Percentiles rank a stretch among this genome's conserved stretches.
Evolutionary conservation across 176 grass and related monocot genomes (phyloP).

Genomic region (Juncus inflexus): DNA sequence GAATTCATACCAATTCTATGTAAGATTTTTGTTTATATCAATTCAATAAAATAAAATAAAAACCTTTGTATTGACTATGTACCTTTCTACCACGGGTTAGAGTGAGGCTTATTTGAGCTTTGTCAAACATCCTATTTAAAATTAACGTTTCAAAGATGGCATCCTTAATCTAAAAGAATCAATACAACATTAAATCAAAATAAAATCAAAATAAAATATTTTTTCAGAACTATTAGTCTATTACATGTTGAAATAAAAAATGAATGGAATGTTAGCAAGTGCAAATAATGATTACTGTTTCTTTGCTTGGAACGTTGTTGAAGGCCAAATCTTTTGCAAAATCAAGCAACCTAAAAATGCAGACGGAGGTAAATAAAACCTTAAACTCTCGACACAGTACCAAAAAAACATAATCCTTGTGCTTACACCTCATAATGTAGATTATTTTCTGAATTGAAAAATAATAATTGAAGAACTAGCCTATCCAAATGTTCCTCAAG

Average conservation of each 20-base stretch:
- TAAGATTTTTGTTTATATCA: not conserved
- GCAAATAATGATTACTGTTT: conserved; percentile 50
- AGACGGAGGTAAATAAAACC: not conserved
- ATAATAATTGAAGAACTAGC: conserved; percentile 7
- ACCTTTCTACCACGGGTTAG: conserved; percentile 95
- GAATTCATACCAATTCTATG: too few relatives aligned
- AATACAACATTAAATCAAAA: not conserved
- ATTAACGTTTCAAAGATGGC: conserved; percentile 87
- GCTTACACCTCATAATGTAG: not conserved
- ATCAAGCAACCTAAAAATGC: conserved; percentile 66
- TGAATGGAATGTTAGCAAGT: not conserved
- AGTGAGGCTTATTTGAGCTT: conserved; percentile 93
- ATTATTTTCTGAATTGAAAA: conserved; percentile 80
- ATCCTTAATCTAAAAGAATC: conserved; percentile 67
- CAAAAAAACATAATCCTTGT: too few relatives aligned
- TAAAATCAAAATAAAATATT: not conserved
- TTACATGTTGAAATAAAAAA: not conserved
- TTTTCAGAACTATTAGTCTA: conserved; percentile 15
- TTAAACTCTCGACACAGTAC: too few relatives aligned
- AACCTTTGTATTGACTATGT: conserved; percentile 17
- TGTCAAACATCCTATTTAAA: conserved; percentile 89
- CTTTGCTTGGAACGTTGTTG: conserved; percentile 63
- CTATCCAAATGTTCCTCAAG: conserved; percentile 97
- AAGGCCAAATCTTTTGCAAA: conserved; percentile 96
- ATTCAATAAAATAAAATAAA: conserved; percentile 1